Conservation (phyloP, 2,329 filamentous ascomycete species). For the Calonectria crousiana region DNA sequence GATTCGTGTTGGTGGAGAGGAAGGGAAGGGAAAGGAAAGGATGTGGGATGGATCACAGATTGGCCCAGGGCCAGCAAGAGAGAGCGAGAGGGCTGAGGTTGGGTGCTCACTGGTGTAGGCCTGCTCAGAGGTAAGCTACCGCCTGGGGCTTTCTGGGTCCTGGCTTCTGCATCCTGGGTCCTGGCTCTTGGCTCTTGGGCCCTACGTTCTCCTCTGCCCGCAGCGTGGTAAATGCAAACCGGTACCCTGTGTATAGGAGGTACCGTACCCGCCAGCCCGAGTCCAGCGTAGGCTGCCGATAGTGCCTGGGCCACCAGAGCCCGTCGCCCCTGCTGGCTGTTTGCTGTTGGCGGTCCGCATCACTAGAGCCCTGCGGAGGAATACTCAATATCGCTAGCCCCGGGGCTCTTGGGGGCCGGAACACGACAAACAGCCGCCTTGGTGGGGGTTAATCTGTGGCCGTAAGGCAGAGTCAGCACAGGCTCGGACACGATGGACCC, state of each 20-base stretch:
- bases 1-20: constrained; percentile 20
- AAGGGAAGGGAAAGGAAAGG: constrained; percentile 9
- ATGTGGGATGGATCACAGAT: constrained; percentile 30
- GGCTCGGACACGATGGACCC: not conserved
- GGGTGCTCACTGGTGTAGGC: constrained; percentile 10
- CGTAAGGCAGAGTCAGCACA: constrained; percentile 15
- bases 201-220: not conserved
- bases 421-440: constrained; percentile 12
- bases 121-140: not conserved
- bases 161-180: not conserved
- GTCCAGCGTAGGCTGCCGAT: constrained; percentile 1
- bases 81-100: constrained; percentile 20
- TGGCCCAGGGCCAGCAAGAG: constrained; percentile 15
- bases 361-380: not conserved
- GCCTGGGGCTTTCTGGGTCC: not conserved
- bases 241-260: constrained; percentile 1
- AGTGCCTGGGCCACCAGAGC: not conserved
- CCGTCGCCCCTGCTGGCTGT: not conserved
- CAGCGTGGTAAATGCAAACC: constrained; percentile 2
- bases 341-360: not conserved
- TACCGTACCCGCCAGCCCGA: constrained; percentile 1
- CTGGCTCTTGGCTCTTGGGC: not conserved
- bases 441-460: not conserved
- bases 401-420: not conserved
- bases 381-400: not conserved